Evolutionary conservation across 2,329 filamentous ascomycete species (phyloP).

Genomic region (Diaporthe sp.): DNA sequence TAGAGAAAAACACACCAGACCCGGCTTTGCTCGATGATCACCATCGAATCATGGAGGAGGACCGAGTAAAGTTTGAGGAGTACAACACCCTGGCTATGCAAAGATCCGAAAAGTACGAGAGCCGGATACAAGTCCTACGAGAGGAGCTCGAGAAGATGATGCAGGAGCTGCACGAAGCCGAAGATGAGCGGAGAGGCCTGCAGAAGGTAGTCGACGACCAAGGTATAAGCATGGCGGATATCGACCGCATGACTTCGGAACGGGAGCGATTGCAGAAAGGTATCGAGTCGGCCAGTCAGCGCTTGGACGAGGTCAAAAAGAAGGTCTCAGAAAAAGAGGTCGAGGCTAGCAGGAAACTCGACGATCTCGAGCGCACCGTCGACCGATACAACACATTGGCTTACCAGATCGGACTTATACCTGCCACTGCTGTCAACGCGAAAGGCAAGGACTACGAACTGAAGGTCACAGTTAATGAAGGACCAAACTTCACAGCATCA

Average conservation of each 20-base stretch:
- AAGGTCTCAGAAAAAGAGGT: constrained; percentile 87
- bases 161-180: constrained; percentile 81
- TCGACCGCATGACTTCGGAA: constrained; percentile 98
- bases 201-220: constrained; percentile 92
- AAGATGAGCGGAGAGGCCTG: constrained; percentile 83
- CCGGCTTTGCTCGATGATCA: constrained; percentile 88
- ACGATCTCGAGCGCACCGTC: constrained; percentile 91
- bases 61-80: constrained; percentile 94
- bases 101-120: constrained; percentile 90
- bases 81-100: constrained; percentile 90
- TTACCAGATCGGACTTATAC: constrained; percentile 94
- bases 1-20: constrained; percentile 89
- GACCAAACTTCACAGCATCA: constrained; percentile 80
- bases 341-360: constrained; percentile 88
- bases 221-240: constrained; percentile 97
- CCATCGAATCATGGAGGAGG: constrained; percentile 94
- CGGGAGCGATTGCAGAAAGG: constrained; percentile 92
- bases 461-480: constrained; percentile 83
- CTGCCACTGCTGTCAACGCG: constrained; percentile 85
- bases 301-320: constrained; percentile 88
- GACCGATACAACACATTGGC: constrained; percentile 94
- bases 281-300: constrained; percentile 80
- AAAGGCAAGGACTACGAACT: constrained; percentile 90
- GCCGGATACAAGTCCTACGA: constrained; percentile 84
- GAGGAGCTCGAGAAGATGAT: constrained; percentile 87